These are phyloP conservation scores for Truncatella angustata DNA, from an alignment of 2,329 filamentous ascomycete species.

Conservation along the genomic window DNA sequence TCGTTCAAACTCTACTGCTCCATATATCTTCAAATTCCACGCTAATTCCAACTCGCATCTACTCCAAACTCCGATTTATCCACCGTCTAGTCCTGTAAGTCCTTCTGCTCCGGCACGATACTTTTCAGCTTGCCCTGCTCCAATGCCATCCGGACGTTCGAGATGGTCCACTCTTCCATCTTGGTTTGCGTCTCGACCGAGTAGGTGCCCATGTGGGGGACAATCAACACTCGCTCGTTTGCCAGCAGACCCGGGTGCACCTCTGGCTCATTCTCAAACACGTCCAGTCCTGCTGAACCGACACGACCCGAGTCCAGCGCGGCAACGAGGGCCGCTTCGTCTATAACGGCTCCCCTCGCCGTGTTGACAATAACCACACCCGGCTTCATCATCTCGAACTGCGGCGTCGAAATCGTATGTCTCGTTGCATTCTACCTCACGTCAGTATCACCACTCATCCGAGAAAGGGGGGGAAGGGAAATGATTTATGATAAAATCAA, in stretches of 20 bases:
- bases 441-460: background rate
- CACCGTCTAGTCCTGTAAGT: conserved; percentile 19
- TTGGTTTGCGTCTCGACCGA: conserved; percentile 63
- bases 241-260: conserved; percentile 69
- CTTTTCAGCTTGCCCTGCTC: conserved; percentile 62
- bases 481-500: too few relatives aligned
- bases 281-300: conserved; percentile 71
- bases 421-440: conserved; percentile 54
- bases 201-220: conserved; percentile 87
- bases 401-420: conserved; percentile 69
- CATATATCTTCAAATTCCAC: too few relatives aligned
- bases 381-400: conserved; percentile 76
- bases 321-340: conserved; percentile 75
- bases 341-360: conserved; percentile 77
- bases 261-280: conserved; percentile 78
- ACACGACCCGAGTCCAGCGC: conserved; percentile 71
- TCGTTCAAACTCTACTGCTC: too few relatives aligned
- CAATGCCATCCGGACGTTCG: conserved; percentile 65
- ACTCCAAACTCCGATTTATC: too few relatives aligned
- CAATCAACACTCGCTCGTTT: conserved; percentile 70
- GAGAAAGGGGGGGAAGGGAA: background rate
- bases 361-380: conserved; percentile 80
- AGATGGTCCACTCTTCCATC: conserved; percentile 76
- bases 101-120: conserved; percentile 69
- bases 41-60: too few relatives aligned